These are phyloP conservation scores for Glycyrrhiza uralensis DNA, from an alignment of 306 rosid genomes.

Conservation along the genomic window DNA sequence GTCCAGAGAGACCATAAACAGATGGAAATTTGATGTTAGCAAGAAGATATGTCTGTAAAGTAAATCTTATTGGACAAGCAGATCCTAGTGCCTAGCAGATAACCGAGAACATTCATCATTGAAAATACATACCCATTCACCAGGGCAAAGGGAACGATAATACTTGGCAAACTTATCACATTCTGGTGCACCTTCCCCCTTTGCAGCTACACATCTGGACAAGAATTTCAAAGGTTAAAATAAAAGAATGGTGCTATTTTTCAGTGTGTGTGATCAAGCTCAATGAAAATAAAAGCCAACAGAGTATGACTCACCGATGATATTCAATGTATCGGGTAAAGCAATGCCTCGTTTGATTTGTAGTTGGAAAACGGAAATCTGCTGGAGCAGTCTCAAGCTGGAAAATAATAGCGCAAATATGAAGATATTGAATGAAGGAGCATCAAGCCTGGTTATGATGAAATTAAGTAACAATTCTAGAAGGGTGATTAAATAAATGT, in stretches of 20 bases:
- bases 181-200: slow-evolving; percentile 85
- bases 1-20: neutral
- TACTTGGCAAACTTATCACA: slow-evolving; percentile 84
- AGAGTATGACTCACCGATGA: slow-evolving; percentile 59
- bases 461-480: neutral
- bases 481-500: slow-evolving; percentile 1
- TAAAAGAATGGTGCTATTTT: neutral
- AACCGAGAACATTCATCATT: neutral
- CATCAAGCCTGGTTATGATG: neutral
- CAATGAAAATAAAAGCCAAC: neutral
- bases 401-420: slow-evolving; percentile 27
- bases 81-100: neutral
- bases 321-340: slow-evolving; percentile 88
- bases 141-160: slow-evolving; percentile 95
- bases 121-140: slow-evolving; percentile 84
- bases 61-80: neutral
- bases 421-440: slow-evolving; percentile 2
- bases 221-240: slow-evolving; percentile 13
- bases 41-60: neutral
- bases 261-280: neutral
- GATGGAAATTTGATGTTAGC: neutral
- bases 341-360: slow-evolving; percentile 98
- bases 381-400: slow-evolving; percentile 97
- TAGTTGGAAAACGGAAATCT: slow-evolving; percentile 96
- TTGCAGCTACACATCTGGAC: slow-evolving; percentile 78